Base-by-base conservation (phyloP, 495 filamentous ascomycete species). In the Penicillium desertorum region DNA sequence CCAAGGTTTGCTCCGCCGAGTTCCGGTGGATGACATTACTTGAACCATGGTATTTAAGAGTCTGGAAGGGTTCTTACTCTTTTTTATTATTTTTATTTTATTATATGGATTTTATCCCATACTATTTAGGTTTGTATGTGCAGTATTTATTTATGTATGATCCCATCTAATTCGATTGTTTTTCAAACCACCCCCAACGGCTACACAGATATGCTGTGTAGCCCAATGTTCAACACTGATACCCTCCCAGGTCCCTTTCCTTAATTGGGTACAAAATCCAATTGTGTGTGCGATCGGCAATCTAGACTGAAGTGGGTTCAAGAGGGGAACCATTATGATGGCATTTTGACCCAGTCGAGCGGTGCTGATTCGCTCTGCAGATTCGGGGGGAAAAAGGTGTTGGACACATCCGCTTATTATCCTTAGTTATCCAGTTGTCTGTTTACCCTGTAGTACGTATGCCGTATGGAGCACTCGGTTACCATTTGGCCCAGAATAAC, bases 241-340 rank as follows among this genome's bases (percentile, higher is more conserved):
- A 11, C 4, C 6, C 4, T 29, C 2, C 45, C 54, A 30, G 54
- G 45, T 43, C 48, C 48, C 42, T 46, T 37, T 32, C 16, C 22
- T 43, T 11, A 43, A 29, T 42, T 30, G 43, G 5, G 19, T 36
- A 16, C 11, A 17, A 39, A 39, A 12, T 11, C 23, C 4, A 29
- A 0, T 25, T 20, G 14, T 49, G 32, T 57, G 61, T 44, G 54
- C 57, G 64, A 64, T 66, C 64, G 62, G 58, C 64, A 17, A 49
- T 66, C 64, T 66, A 66, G 64, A 66, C 62, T 52, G 3, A 34
- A 23, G 60, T 60, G 56, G 63, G 54, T 45, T 10, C 22, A 42
- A 25, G 23, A 44, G 27, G 34, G 22, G 41, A 30, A 43, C 37
- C 36, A 59, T 41, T 66, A 66, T 66, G 64, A 66, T 66, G 61